These are phyloP conservation scores for Calonectria pauciramosa DNA, from an alignment of 2,329 filamentous ascomycete genomes.

Conservation along the genomic window DNA sequence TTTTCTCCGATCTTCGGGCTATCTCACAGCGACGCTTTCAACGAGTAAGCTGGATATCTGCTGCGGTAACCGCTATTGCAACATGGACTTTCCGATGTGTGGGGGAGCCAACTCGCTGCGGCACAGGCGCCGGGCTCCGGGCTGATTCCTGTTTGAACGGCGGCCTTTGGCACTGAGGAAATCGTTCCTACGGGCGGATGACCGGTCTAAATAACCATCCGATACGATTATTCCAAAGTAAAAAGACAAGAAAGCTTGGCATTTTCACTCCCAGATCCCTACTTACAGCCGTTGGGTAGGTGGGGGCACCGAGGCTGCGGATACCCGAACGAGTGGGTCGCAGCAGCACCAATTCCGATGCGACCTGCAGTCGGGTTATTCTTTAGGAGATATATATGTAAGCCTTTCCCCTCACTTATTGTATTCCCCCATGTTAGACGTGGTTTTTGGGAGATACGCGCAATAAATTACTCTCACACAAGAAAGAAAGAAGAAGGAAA, in stretches of 20 bases:
- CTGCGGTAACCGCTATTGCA: neutral
- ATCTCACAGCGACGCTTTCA: neutral
- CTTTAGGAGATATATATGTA: neutral
- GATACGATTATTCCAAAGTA: neutral
- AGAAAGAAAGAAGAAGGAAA: neutral
- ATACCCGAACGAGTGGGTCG: neutral
- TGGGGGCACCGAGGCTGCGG: neutral
- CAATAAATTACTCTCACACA: neutral
- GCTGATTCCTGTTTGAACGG: neutral
- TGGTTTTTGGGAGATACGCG: neutral
- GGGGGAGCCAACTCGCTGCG: neutral
- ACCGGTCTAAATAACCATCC: neutral
- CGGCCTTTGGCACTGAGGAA: neutral
- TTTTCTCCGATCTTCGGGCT: neutral
- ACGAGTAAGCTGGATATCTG: neutral
- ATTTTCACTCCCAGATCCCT: neutral
- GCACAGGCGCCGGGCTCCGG: neutral
- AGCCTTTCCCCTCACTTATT: constrained; percentile 8
- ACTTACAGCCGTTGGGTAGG: neutral
- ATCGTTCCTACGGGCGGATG: neutral
- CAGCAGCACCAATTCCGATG: neutral
- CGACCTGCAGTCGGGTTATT: neutral
- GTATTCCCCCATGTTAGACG: neutral
- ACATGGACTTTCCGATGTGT: neutral
- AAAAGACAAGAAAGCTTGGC: neutral